phyloP scores from a whole-genome alignment of 2,329 filamentous ascomycete species.

The Sphaerostilbella broomeana region DNA sequence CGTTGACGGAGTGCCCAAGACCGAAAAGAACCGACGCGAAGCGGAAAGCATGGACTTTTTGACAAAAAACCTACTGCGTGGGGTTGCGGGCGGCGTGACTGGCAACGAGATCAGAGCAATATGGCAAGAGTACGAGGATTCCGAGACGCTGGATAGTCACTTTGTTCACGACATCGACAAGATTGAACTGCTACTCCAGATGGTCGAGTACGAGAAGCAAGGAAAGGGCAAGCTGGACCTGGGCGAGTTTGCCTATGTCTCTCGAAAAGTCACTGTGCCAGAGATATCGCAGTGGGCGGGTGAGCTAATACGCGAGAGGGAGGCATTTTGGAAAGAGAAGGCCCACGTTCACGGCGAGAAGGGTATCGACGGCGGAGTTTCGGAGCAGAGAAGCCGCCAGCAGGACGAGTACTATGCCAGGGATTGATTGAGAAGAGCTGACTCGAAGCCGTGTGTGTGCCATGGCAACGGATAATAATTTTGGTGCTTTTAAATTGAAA shows the following conservation, averaged over 20 bases:
- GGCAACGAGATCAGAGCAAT: slow-evolving; percentile 68
- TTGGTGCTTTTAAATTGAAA: too few relatives aligned
- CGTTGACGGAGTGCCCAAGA: slow-evolving; percentile 75
- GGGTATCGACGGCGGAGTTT: slow-evolving; percentile 33
- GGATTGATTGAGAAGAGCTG: too few relatives aligned
- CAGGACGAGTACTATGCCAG: slow-evolving; percentile 46
- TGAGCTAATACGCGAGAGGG: slow-evolving; percentile 69
- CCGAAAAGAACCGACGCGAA: slow-evolving; percentile 85
- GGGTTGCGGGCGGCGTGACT: slow-evolving; percentile 62
- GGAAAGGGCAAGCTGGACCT: slow-evolving; percentile 63
- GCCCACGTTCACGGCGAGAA: slow-evolving; percentile 41
- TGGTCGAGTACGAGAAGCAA: slow-evolving; percentile 88
- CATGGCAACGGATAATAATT: too few relatives aligned
- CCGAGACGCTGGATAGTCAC: slow-evolving; percentile 70
- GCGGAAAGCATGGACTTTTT: slow-evolving; percentile 89
- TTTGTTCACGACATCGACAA: slow-evolving; percentile 98
- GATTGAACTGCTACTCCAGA: slow-evolving; percentile 89
- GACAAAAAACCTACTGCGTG: slow-evolving; percentile 62
- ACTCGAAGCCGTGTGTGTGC: too few relatives aligned
- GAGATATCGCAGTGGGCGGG: slow-evolving; percentile 78
- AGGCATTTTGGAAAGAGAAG: slow-evolving; percentile 60
- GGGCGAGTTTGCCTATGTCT: slow-evolving; percentile 79
- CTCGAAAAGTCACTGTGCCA: slow-evolving; percentile 61
- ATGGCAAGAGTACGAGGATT: slow-evolving; percentile 95
- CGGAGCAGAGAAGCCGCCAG: slow-evolving; percentile 30